Evolutionary conservation across 352 stramenopile species (phyloP), one percentile per base, ranked within the genome.

Genomic region (Blastocystis hominis): DNA sequence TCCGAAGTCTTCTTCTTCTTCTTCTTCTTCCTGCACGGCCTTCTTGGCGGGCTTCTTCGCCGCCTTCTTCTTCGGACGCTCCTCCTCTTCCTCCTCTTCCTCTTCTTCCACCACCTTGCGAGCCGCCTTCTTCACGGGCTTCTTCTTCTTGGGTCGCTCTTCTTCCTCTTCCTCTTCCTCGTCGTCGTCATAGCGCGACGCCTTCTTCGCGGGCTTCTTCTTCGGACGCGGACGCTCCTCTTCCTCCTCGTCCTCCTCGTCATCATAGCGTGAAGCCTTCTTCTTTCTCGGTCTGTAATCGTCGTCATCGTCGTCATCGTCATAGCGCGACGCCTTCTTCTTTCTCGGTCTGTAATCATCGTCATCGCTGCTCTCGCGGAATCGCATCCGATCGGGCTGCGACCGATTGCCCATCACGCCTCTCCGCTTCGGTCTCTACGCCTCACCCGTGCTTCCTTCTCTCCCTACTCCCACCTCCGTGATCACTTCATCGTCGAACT

Each of bases 401-500:
- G 59, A 20, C 10, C 59, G 59, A 4, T 20, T 70, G 34, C 10
- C 70, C 10, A 4, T 42, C 30, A 34, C 55, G 10, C 55, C 70
- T 15, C 72, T 80, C 13, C 50, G 53, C n/a, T 66, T 59, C 13
- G 70, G 5, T 30, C 13, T 62, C 50, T 68, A 62, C 55, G 34
- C 40, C 36, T 80, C 55, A 80, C 34, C 5, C 50, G 17, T 34
- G 10, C 24, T n/a, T 17, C 36, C 40, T 30, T 61, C 50, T n/a
- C n/a, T n/a, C 13, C 50, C 55, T 20, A 80, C 50, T 10, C 13
- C 24, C 30, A 64, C 40, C 50, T 68, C n/a, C 13, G 34, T 80
- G 55, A 80, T 80, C 50, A 80, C 50, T n/a, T 68, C 55, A n/a
- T 80, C 70, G 40, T 80, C 50, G 50, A 80, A 80, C 36, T 80